phyloP scores from a whole-genome alignment of 2,329 filamentous ascomycete genomes.

The Xylariaceae sp. region DNA sequence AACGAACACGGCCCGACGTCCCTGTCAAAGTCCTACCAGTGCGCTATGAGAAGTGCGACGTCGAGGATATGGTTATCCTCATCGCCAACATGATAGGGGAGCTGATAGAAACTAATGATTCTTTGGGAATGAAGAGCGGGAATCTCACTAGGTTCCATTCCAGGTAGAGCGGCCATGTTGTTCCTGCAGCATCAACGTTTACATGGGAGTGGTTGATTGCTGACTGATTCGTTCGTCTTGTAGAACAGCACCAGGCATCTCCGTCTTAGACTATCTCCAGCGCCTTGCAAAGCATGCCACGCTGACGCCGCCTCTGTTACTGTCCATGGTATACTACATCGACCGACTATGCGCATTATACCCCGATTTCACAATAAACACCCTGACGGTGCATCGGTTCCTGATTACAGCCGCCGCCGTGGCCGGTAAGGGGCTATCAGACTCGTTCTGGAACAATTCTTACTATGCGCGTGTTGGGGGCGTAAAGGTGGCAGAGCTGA shows the following conservation, averaged over 20 bases:
- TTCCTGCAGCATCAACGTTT: no score
- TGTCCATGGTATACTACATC: slow-evolving; percentile 99
- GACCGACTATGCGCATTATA: slow-evolving; percentile 90
- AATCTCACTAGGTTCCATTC: slow-evolving; percentile 93
- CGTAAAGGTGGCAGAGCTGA: slow-evolving; percentile 83
- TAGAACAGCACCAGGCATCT: slow-evolving; percentile 76
- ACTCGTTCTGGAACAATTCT: slow-evolving; percentile 97
- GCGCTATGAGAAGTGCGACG: slow-evolving; percentile 74
- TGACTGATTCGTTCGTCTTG: slow-evolving; percentile 11
- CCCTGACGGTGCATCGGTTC: slow-evolving; percentile 93
- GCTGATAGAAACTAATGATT: slow-evolving; percentile 88
- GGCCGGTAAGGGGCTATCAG: slow-evolving; percentile 89
- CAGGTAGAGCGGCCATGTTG: slow-evolving; percentile 47
- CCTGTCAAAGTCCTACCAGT: slow-evolving; percentile 59
- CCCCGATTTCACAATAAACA: slow-evolving; percentile 92
- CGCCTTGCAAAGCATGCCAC: slow-evolving; percentile 91
- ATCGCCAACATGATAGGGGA: slow-evolving; percentile 96
- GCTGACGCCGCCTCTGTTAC: slow-evolving; percentile 83
- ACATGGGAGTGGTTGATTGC: no score
- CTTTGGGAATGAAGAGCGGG: slow-evolving; percentile 75
- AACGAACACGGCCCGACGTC: slow-evolving; percentile 48
- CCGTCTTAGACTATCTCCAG: slow-evolving; percentile 87
- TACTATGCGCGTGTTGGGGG: slow-evolving; percentile 93
- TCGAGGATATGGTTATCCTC: slow-evolving; percentile 81
- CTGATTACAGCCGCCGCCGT: slow-evolving; percentile 94